phyloP scores from a whole-genome alignment of 352 stramenopile species.

The Peronospora destructor region DNA sequence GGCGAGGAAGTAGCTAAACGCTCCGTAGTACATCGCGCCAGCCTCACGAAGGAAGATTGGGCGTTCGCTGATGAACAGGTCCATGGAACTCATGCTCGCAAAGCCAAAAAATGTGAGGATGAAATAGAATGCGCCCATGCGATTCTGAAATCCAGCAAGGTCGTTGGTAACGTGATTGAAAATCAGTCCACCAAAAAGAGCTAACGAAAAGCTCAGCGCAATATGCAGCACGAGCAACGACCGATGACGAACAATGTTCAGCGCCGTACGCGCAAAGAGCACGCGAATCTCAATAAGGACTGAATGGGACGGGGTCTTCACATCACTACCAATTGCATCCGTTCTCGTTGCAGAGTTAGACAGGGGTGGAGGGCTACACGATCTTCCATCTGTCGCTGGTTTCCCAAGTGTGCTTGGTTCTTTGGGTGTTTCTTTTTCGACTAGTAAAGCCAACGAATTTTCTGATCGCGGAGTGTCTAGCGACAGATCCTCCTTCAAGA shows the following conservation, averaged over 20 bases:
- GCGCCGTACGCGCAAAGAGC: slow-evolving; percentile 55
- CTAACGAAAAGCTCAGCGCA: slow-evolving; percentile 47
- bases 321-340: slow-evolving; percentile 2
- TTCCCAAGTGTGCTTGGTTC: slow-evolving; percentile 16
- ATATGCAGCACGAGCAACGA: slow-evolving; percentile 66
- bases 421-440: slow-evolving; percentile 5
- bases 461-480: slow-evolving; percentile 43
- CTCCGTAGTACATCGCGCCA: slow-evolving; percentile 69
- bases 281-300: slow-evolving; percentile 58
- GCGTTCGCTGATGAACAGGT: slow-evolving; percentile 71
- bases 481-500: slow-evolving; percentile 43
- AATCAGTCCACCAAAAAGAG: slow-evolving; percentile 60
- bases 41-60: slow-evolving; percentile 74
- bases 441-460: slow-evolving; percentile 28
- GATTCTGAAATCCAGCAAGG: slow-evolving; percentile 79
- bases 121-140: slow-evolving; percentile 80
- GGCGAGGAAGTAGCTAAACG: slow-evolving; percentile 74
- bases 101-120: slow-evolving; percentile 84
- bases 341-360: slow-evolving; percentile 4
- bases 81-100: slow-evolving; percentile 79
- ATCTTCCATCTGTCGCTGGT: slow-evolving; percentile 15
- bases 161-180: slow-evolving; percentile 81
- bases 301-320: slow-evolving; percentile 30
- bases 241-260: slow-evolving; percentile 69
- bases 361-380: slow-evolving; percentile 22